These are phyloP conservation scores for Climacium dendroides DNA, from an alignment of 225 moss, liverwort and hornwort species.

Conservation along the genomic window DNA sequence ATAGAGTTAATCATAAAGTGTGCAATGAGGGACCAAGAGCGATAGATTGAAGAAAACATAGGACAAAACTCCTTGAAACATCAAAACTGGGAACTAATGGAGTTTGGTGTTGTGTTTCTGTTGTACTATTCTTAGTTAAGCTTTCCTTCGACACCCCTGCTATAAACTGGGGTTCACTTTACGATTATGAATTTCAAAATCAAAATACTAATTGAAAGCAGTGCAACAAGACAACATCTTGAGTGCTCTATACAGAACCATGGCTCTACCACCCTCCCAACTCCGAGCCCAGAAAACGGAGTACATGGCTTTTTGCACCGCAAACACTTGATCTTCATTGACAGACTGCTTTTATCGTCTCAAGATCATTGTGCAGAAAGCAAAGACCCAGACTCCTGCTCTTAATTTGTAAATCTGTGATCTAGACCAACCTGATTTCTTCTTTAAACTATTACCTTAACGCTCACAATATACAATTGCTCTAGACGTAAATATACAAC, in stretches of 20 bases:
- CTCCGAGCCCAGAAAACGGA: not conserved
- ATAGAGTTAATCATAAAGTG: too few relatives aligned
- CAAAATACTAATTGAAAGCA: not conserved
- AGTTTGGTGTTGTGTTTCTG: too few relatives aligned
- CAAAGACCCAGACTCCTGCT: not conserved
- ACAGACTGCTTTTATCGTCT: not conserved
- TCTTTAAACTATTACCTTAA: not conserved
- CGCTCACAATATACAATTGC: not conserved
- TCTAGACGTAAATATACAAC: not conserved
- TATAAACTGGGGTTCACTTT: too few relatives aligned
- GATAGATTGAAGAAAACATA: too few relatives aligned
- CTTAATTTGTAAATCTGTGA: not conserved
- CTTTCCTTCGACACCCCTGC: too few relatives aligned
- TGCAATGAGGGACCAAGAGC: too few relatives aligned
- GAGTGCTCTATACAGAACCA: not conserved
- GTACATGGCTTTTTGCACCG: not conserved
- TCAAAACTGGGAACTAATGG: too few relatives aligned
- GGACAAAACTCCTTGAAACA: too few relatives aligned
- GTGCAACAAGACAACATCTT: too few relatives aligned
- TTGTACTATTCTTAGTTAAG: too few relatives aligned
- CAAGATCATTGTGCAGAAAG: not conserved
- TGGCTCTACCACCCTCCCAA: not conserved
- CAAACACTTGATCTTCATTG: not conserved
- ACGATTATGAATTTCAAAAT: not conserved
- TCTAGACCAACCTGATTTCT: not conserved